phyloP scores from a whole-genome alignment of 2,329 filamentous ascomycete species.

The Aspergillus chevalieri region DNA sequence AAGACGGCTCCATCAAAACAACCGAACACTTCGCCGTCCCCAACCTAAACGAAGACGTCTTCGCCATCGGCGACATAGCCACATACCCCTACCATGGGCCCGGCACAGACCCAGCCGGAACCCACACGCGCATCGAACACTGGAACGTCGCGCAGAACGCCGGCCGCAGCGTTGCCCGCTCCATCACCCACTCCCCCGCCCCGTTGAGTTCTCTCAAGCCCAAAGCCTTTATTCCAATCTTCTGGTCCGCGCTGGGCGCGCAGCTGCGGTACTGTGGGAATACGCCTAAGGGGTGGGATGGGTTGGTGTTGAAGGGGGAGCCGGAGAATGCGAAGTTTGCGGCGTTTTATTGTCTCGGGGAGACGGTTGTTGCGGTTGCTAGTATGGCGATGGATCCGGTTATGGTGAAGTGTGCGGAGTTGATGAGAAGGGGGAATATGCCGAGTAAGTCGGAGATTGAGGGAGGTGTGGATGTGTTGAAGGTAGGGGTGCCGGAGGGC shows the following conservation, averaged over 20 bases:
- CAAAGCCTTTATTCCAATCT: conserved; percentile 80
- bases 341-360: conserved; percentile 81
- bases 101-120: conserved; percentile 60
- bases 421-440: conserved; percentile 82
- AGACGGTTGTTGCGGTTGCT: conserved; percentile 81
- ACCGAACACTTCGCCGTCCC: conserved; percentile 73
- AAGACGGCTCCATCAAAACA: conserved; percentile 79
- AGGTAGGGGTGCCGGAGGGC: conserved; percentile 20
- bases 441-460: conserved; percentile 70
- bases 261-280: conserved; percentile 94
- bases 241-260: conserved; percentile 88
- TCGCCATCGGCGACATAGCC: conserved; percentile 90
- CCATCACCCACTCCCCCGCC: conserved; percentile 56
- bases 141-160: conserved; percentile 98
- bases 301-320: conserved; percentile 72
- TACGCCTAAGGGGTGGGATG: conserved; percentile 75
- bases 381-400: conserved; percentile 87
- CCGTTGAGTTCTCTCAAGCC: conserved; percentile 43
- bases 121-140: conserved; percentile 80
- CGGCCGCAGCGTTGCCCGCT: conserved; percentile 69
- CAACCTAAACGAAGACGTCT: conserved; percentile 69
- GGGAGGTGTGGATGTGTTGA: conserved; percentile 41
- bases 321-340: conserved; percentile 74
- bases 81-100: conserved; percentile 92
- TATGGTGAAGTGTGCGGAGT: conserved; percentile 72